Percentiles rank a stretch among this genome's conserved stretches.
Evolutionary conservation across 805 yeast species (phyloP).

Genomic region (Teunomyces cretensis): DNA sequence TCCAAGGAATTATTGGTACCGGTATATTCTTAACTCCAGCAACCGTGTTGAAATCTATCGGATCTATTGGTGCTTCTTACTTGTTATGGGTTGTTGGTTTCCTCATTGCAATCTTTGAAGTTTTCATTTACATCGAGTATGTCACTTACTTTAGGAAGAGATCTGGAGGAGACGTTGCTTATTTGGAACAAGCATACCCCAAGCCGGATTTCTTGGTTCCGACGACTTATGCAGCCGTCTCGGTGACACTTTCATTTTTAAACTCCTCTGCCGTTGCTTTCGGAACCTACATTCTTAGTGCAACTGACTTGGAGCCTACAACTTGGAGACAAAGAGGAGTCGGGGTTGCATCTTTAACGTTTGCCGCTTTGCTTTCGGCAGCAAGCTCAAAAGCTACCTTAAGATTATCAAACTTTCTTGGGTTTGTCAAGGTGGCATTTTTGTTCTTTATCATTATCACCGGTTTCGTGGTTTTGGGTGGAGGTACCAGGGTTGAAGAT

Average conservation of each 20-base stretch:
- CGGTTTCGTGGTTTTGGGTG: constrained; percentile 38
- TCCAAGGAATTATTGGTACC: constrained; percentile 73
- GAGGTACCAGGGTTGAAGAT: constrained; percentile 31
- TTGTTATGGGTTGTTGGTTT: constrained; percentile 45
- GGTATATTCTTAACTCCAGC: constrained; percentile 76
- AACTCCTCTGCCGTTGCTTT: constrained; percentile 39
- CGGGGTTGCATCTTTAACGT: constrained; percentile 30
- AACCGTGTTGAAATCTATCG: constrained; percentile 48
- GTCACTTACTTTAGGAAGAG: constrained; percentile 37
- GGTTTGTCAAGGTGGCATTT: constrained; percentile 34
- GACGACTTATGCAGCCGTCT: constrained; percentile 38
- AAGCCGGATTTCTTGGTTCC: constrained; percentile 34
- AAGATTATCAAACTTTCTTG: constrained; percentile 30
- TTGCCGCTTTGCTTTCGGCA: constrained; percentile 21
- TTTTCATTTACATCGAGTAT: constrained; percentile 41
- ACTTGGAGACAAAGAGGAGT: constrained; percentile 39
- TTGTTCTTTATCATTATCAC: constrained; percentile 31
- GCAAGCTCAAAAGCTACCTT: constrained; percentile 28
- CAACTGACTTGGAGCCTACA: constrained; percentile 27
- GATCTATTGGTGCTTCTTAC: constrained; percentile 44
- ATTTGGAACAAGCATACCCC: constrained; percentile 39
- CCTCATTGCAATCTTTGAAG: constrained; percentile 36
- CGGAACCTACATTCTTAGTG: constrained; percentile 31
- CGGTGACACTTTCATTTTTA: constrained; percentile 34
- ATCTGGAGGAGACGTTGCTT: constrained; percentile 40